phyloP scores from a whole-genome alignment of 2,329 filamentous ascomycete genomes.

The Alternaria angustiovoidea region DNA sequence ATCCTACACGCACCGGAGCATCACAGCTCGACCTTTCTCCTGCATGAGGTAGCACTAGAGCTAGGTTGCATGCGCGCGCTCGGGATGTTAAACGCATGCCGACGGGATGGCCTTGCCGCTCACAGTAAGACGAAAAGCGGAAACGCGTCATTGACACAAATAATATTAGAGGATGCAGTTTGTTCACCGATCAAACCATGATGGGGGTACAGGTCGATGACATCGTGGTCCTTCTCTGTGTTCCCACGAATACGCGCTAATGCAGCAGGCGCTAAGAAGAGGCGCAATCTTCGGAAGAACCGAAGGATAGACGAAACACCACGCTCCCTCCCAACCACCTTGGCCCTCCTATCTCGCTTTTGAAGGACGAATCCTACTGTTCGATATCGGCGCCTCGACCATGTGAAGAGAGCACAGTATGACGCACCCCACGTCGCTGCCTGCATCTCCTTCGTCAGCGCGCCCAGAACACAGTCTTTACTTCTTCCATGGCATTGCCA shows the following conservation, averaged over 20 bases:
- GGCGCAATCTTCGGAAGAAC: neutral
- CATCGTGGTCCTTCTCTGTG: neutral
- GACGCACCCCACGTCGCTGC: slow-evolving; percentile 6
- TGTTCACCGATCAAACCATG: neutral
- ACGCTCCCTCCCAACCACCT: neutral
- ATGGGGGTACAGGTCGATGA: neutral
- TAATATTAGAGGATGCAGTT: neutral
- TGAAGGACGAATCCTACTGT: neutral
- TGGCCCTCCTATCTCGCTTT: neutral
- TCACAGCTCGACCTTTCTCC: neutral
- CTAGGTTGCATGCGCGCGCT: neutral
- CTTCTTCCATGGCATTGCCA: neutral
- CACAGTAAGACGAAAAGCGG: neutral
- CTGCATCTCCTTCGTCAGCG: neutral
- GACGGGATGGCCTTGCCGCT: neutral
- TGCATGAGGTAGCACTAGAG: neutral
- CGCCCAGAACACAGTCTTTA: neutral
- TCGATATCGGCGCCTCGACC: neutral
- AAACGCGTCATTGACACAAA: neutral
- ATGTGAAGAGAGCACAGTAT: neutral
- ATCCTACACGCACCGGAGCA: neutral
- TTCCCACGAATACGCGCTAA: neutral
- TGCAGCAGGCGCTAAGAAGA: neutral
- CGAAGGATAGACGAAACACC: neutral
- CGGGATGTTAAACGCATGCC: neutral